phyloP scores from a whole-genome alignment of 805 yeast species.

The Saturnispora saitoi region DNA sequence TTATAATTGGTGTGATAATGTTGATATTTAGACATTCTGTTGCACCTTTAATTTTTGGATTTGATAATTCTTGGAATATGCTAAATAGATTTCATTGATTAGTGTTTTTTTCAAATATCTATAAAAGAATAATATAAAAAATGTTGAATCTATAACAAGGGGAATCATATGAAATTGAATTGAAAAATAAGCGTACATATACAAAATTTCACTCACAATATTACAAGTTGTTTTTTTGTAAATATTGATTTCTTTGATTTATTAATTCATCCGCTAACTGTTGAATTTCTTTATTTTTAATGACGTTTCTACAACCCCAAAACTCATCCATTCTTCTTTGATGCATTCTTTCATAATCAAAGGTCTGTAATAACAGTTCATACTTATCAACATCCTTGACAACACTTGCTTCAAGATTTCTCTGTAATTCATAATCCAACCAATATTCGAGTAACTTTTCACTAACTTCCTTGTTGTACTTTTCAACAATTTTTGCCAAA shows the following conservation, averaged over 20 bases:
- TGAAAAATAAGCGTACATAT: background rate
- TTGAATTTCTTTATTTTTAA: conserved; percentile 65
- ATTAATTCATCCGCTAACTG: conserved; percentile 57
- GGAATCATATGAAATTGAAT: background rate
- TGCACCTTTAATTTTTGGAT: conserved; percentile 82
- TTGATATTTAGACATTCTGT: conserved; percentile 69
- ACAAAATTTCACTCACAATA: background rate
- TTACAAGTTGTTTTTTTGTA: conserved; percentile 19
- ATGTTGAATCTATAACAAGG: background rate
- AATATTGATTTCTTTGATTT: conserved; percentile 35
- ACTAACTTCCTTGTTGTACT: conserved; percentile 58
- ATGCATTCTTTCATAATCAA: conserved; percentile 69
- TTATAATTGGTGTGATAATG: conserved; percentile 56
- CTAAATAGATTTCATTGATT: conserved; percentile 21
- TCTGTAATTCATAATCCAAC: conserved; percentile 83
- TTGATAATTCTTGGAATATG: conserved; percentile 58
- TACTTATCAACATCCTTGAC: conserved; percentile 93
- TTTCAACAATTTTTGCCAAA: conserved; percentile 48
- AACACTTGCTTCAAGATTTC: conserved; percentile 73
- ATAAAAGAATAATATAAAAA: background rate
- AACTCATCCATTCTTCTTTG: conserved; percentile 63
- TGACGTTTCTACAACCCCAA: conserved; percentile 47
- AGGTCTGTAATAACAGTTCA: conserved; percentile 75
- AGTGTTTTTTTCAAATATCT: background rate
- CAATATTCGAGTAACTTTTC: conserved; percentile 61